Percentiles rank a stretch among this genome's conserved stretches.
Conservation (phyloP, 75 land plant genomes). For the Sequoia sempervirens region DNA sequence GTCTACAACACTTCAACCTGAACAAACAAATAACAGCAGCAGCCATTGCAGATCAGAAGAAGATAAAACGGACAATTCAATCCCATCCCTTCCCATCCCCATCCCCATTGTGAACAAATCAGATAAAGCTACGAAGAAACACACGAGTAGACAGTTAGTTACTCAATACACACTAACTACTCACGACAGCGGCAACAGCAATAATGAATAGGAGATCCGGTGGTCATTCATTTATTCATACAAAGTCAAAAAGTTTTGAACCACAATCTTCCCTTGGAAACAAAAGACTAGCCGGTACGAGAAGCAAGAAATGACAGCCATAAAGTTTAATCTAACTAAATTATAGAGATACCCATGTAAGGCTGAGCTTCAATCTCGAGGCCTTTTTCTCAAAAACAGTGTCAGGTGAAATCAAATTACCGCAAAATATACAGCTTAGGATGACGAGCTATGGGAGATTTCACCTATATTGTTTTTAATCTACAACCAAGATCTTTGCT, state of each 20-base stretch:
- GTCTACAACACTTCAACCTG: not conserved
- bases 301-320: not conserved
- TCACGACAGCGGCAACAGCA: not conserved
- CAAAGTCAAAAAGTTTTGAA: conserved; percentile 4
- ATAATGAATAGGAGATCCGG: conserved; percentile 4
- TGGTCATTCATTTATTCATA: not conserved
- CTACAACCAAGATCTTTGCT: not conserved
- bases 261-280: not conserved
- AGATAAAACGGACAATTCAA: not conserved
- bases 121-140: not conserved
- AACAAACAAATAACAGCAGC: not conserved
- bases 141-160: not conserved
- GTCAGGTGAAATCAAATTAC: conserved; percentile 2
- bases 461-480: not conserved
- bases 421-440: not conserved
- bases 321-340: not conserved
- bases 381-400: not conserved
- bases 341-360: not conserved
- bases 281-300: not conserved
- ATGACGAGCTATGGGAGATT: not conserved
- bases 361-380: conserved; percentile 1
- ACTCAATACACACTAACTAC: not conserved
- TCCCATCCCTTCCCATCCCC: not conserved
- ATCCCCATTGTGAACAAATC: not conserved
- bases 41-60: not conserved